These are phyloP conservation scores for Cyclotella baltica DNA, from an alignment of 108 stramenopile species.

Conservation along the genomic window DNA sequence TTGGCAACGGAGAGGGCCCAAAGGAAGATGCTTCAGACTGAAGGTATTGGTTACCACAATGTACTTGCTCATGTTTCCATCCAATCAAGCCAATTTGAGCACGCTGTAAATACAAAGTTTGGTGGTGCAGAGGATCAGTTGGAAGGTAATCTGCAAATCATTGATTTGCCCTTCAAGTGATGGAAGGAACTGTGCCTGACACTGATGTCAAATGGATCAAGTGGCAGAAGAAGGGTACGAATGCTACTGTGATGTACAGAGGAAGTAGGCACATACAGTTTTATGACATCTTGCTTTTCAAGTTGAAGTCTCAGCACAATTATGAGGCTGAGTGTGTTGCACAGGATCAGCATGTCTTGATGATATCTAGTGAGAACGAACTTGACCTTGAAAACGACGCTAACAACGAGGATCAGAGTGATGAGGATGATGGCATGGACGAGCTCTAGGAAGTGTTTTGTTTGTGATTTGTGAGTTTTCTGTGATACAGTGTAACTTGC, in stretches of 20 bases:
- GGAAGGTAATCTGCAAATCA: neutral
- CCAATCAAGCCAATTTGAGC: neutral
- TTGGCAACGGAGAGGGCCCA: neutral
- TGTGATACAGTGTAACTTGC: no score
- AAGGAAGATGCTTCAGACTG: neutral
- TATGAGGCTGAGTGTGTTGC: neutral
- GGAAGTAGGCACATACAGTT: neutral
- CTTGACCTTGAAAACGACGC: neutral
- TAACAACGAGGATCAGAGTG: neutral
- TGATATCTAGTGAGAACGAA: neutral
- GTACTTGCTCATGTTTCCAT: neutral
- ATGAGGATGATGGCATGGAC: no score
- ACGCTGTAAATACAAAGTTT: neutral
- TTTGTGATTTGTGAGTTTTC: no score
- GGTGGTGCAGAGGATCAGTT: neutral
- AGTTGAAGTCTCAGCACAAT: neutral
- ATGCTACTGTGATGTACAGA: neutral
- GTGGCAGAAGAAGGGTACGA: slow-evolving; percentile 1
- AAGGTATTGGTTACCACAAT: neutral
- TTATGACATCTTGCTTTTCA: neutral
- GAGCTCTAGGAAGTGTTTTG: no score
- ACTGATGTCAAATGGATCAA: neutral
- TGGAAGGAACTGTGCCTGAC: neutral
- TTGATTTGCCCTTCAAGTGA: neutral
- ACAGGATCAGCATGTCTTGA: neutral